Conservation (phyloP, 2,329 filamentous ascomycete species). For the Phialophora chinensis region DNA sequence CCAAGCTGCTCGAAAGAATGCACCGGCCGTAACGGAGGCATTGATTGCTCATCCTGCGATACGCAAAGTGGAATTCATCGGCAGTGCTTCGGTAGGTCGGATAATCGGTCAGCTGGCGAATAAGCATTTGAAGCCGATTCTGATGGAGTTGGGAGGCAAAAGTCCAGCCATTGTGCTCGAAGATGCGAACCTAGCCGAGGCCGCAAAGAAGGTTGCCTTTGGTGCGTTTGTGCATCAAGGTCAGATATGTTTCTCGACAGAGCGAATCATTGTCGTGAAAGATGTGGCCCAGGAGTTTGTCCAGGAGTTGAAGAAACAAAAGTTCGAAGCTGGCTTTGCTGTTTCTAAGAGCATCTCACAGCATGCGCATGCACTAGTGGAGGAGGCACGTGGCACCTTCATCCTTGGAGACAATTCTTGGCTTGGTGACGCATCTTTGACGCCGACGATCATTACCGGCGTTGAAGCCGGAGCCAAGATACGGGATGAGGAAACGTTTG, state of each 20-base stretch:
- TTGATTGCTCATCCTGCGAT: slow-evolving; percentile 71
- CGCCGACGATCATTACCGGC: slow-evolving; percentile 69
- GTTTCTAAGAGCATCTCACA: slow-evolving; percentile 20
- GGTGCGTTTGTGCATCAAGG: slow-evolving; percentile 55
- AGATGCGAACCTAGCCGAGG: slow-evolving; percentile 76
- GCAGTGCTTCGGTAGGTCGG: slow-evolving; percentile 72
- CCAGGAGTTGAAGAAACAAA: slow-evolving; percentile 56
- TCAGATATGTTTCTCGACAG: slow-evolving; percentile 86
- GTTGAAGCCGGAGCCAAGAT: slow-evolving; percentile 77
- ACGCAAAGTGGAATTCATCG: slow-evolving; percentile 79
- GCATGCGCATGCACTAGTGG: slow-evolving; percentile 11
- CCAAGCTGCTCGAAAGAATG: slow-evolving; percentile 64
- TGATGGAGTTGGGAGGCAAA: slow-evolving; percentile 90
- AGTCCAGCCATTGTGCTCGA: slow-evolving; percentile 79
- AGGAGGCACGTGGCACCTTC: slow-evolving; percentile 43
- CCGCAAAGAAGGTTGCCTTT: slow-evolving; percentile 54
- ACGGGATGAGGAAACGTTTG: slow-evolving; percentile 72
- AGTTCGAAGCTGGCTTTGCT: slow-evolving; percentile 17
- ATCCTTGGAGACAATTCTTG: slow-evolving; percentile 53
- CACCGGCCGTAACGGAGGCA: slow-evolving; percentile 68
- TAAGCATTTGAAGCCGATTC: slow-evolving; percentile 81
- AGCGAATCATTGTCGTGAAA: slow-evolving; percentile 71
- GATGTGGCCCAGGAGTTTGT: slow-evolving; percentile 61
- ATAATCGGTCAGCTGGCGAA: slow-evolving; percentile 74
- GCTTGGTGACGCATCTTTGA: slow-evolving; percentile 52